Evolutionary conservation across 352 stramenopile species (phyloP), one percentile per base, ranked within the genome.

Genomic region (Globisporangium barbulae): DNA sequence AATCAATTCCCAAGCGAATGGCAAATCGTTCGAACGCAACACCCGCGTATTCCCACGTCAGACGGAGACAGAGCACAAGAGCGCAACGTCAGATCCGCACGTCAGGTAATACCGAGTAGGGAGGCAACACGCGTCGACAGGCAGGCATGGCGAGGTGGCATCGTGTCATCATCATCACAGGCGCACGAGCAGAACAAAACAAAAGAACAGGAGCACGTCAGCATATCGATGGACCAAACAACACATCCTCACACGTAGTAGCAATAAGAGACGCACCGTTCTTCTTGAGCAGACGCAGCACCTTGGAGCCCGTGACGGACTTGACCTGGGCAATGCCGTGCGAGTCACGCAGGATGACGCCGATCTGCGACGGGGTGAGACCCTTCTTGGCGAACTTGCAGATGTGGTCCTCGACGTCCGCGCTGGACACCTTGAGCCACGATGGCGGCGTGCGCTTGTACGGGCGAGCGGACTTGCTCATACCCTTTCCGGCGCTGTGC

Each of bases 331-430:
- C 93, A 71, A 99, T 98, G 73, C 97, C 98, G 79, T 99, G 94
- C 70, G 97, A 99, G 84, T 99, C 98, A 96, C 98, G 96, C 54
- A 99, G 93, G 76, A 99, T 99, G 67, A 99, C 98, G 88, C 98
- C 98, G 76, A 99, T 99, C 86, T 99, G 97, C 74, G 87, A 96
- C 4, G 87, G 87, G 52, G 89, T 95, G 21, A 99, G 83, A 78
- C 97, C 97, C 90, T 99, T 99, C 91, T 99, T 99, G 74, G 97
- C 97, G 65, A 99, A 97, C 86, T 99, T 99, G 96, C 97, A 99
- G 60, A 99, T 97, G 69, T 99, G 96, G 61, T 99, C 96, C 75
- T 99, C 97, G 31, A 99, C 97, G 74, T 99, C 96, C 59, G 93
- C 81, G 41, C 95, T 41, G 58, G 94, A 96, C 69, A 98, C 90